Percentiles rank a stretch among this genome's conserved stretches.
phyloP scores from a whole-genome alignment of 305 asterid species.

The Rubia tinctorum region DNA sequence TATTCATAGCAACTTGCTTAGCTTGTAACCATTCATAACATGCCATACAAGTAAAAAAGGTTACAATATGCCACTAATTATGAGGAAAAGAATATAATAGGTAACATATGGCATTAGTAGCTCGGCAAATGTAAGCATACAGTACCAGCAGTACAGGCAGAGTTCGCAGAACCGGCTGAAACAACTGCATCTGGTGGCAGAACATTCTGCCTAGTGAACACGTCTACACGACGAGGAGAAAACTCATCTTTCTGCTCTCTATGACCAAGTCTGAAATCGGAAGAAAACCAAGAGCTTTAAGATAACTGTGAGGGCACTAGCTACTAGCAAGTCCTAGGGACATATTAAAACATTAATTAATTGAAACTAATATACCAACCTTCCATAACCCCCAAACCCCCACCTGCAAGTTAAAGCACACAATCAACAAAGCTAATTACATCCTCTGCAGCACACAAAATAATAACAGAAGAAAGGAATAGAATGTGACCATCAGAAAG shows the following conservation, averaged over 20 bases:
- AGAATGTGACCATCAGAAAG: conserved; percentile 12
- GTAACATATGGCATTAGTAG: not conserved
- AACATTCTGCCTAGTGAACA: conserved; percentile 73
- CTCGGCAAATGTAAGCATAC: conserved; percentile 8
- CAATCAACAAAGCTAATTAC: conserved; percentile 7
- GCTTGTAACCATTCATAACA: not conserved
- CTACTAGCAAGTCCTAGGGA: not conserved
- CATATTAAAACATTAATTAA: not conserved
- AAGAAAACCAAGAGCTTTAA: conserved; percentile 20
- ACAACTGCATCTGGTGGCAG: conserved; percentile 80
- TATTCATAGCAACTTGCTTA: not conserved
- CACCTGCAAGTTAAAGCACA: conserved; percentile 49
- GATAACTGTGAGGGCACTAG: conserved; percentile 8
- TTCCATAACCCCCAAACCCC: conserved; percentile 99
- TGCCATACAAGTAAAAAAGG: not conserved
- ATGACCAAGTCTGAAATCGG: conserved; percentile 84
- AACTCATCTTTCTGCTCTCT: conserved; percentile 95
- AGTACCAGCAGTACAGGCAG: conserved; percentile 93
- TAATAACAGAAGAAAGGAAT: conserved; percentile 5
- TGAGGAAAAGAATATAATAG: not conserved
- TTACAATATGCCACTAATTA: not conserved
- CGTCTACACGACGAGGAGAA: conserved; percentile 75
- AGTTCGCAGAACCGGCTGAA: conserved; percentile 86
- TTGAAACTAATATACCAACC: conserved; percentile 39
- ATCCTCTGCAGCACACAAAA: not conserved